Percentiles rank a stretch among this genome's conserved stretches.
Evolutionary conservation across 345 rosid species (phyloP).

Genomic region (Populus ilicifolia): DNA sequence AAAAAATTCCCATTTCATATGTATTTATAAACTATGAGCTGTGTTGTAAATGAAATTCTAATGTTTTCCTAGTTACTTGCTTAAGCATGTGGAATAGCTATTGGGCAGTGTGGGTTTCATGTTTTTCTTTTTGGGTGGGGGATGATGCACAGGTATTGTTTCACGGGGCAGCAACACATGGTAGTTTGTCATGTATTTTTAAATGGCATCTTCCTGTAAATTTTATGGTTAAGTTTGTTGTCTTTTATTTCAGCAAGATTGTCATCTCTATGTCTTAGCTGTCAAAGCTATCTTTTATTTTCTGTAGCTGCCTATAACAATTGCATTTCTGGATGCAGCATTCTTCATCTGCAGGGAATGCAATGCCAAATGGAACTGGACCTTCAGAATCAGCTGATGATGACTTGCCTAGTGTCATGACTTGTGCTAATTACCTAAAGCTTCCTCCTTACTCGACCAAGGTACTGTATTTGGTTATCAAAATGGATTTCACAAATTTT

Average conservation of each 20-base stretch:
- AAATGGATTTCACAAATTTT: not conserved
- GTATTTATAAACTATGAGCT: no score
- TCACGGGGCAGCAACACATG: not conserved
- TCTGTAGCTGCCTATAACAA: not conserved
- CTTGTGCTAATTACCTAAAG: conserved; percentile 98
- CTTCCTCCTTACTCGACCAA: conserved; percentile 98
- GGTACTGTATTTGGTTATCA: conserved; percentile 40
- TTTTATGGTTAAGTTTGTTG: not conserved
- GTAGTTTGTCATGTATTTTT: not conserved
- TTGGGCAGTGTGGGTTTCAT: not conserved
- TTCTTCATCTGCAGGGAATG: conserved; percentile 59
- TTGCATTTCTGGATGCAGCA: conserved; percentile 48
- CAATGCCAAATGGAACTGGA: conserved; percentile 64
- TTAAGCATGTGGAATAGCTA: no score
- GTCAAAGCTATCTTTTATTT: not conserved
- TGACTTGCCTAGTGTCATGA: conserved; percentile 97
- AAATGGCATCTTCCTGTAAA: not conserved
- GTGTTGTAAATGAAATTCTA: no score
- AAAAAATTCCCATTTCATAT: no score
- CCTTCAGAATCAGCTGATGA: conserved; percentile 84
- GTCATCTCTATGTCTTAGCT: not conserved
- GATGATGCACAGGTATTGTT: not conserved
- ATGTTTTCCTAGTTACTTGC: no score
- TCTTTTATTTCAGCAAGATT: not conserved
- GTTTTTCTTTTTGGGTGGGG: not conserved